Percentiles rank a stretch among this genome's conserved stretches.
Evolutionary conservation across 2,329 filamentous ascomycete species (phyloP).

Genomic region (Epichloe festucae): DNA sequence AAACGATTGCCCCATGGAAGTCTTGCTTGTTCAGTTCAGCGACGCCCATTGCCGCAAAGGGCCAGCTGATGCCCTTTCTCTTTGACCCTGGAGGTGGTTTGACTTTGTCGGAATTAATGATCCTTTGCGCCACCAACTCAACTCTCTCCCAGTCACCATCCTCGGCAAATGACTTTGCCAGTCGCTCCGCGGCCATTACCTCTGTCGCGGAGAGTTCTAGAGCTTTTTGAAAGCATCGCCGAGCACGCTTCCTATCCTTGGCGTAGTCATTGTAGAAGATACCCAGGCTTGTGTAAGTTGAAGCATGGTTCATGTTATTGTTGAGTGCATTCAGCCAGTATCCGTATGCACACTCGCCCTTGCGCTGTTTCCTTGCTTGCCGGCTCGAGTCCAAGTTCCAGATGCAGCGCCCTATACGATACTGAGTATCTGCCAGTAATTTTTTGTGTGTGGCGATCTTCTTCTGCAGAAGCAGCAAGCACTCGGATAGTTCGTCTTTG

Average conservation of each 20-base stretch:
- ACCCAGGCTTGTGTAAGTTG: constrained; percentile 82
- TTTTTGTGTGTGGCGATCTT: constrained; percentile 46
- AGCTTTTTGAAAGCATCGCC: constrained; percentile 92
- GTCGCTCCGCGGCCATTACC: constrained; percentile 71
- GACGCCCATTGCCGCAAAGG: constrained; percentile 82
- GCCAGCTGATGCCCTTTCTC: constrained; percentile 88
- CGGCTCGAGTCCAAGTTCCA: constrained; percentile 73
- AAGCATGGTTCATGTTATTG: constrained; percentile 75
- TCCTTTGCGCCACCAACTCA: constrained; percentile 78
- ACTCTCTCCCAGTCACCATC: constrained; percentile 94
- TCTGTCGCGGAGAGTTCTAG: constrained; percentile 85
- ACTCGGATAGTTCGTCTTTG: constrained; percentile 55
- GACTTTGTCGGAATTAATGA: constrained; percentile 89
- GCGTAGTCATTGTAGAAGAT: constrained; percentile 86
- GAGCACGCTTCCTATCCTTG: constrained; percentile 72
- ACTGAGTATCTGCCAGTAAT: constrained; percentile 73
- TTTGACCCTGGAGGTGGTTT: constrained; percentile 85
- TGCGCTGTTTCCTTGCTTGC: constrained; percentile 63
- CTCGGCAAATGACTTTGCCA: constrained; percentile 77
- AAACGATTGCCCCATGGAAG: constrained; percentile 76
- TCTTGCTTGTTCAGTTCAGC: constrained; percentile 92
- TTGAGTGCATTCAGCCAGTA: constrained; percentile 76
- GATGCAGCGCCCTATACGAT: constrained; percentile 73
- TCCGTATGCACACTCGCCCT: constrained; percentile 57
- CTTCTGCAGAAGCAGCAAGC: constrained; percentile 50